phyloP scores from a whole-genome alignment of 2,329 filamentous ascomycete species.

The Epichloe gansuensis region DNA sequence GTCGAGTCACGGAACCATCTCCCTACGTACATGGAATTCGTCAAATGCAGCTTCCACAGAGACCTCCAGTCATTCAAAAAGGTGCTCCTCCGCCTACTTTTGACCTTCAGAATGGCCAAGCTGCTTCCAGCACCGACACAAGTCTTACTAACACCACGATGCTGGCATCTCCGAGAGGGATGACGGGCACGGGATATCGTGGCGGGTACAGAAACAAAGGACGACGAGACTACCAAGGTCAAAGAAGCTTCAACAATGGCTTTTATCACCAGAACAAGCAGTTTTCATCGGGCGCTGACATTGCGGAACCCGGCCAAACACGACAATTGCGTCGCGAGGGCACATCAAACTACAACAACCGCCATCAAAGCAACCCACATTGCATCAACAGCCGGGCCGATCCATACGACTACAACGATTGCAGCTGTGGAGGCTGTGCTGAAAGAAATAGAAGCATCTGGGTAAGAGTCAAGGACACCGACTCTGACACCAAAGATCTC shows the following conservation, averaged over 20 bases:
- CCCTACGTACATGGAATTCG: background rate
- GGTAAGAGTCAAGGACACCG: constrained; percentile 11
- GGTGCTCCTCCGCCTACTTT: background rate
- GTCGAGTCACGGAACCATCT: background rate
- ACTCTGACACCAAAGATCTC: constrained; percentile 10
- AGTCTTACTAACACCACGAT: background rate
- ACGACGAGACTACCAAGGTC: background rate
- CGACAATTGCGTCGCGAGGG: background rate
- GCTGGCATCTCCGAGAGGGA: background rate
- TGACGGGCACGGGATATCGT: background rate
- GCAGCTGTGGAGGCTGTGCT: constrained; percentile 17
- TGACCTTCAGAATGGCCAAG: background rate
- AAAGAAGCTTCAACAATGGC: background rate
- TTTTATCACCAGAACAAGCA: background rate
- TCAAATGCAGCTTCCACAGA: background rate
- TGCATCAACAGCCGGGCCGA: constrained; percentile 11
- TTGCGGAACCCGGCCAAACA: background rate
- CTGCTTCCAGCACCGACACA: background rate
- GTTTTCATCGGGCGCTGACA: background rate
- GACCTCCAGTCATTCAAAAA: background rate
- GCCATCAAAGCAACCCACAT: background rate
- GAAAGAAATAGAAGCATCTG: constrained; percentile 19
- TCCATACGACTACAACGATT: constrained; percentile 15
- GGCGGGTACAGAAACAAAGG: background rate
- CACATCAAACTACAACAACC: background rate